Evolutionary conservation across 441 rosid genomes (phyloP).

Genomic region (Croton laevigatus): DNA sequence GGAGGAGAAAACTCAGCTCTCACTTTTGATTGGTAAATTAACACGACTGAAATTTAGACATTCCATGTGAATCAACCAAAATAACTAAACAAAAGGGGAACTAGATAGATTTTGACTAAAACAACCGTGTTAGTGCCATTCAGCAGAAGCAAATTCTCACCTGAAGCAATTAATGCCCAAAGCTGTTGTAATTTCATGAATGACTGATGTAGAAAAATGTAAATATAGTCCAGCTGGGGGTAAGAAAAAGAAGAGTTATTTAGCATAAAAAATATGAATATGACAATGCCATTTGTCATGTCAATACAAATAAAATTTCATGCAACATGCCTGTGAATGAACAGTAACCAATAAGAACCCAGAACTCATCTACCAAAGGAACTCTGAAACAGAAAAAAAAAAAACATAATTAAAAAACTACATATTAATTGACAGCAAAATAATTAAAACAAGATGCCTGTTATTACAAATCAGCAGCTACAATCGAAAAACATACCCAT

Average conservation of each 20-base stretch:
- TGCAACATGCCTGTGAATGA: slow-evolving; percentile 58
- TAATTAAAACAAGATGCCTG: slow-evolving; percentile 7
- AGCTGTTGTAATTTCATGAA: slow-evolving; percentile 86
- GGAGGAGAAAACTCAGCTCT: background rate
- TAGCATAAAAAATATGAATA: slow-evolving; percentile 13
- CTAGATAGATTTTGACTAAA: background rate
- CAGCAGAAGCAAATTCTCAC: slow-evolving; percentile 34
- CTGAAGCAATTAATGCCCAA: slow-evolving; percentile 98
- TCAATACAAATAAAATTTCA: slow-evolving; percentile 1
- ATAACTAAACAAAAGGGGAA: no score
- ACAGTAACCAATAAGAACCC: slow-evolving; percentile 95
- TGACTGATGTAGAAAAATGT: slow-evolving; percentile 88
- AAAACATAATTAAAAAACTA: no score
- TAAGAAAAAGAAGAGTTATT: slow-evolving; percentile 22
- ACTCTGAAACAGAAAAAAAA: slow-evolving; percentile 41
- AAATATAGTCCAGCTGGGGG: slow-evolving; percentile 62
- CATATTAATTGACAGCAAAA: background rate
- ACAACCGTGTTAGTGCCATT: background rate
- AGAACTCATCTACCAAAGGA: slow-evolving; percentile 83
- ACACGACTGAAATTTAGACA: background rate
- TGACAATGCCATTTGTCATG: background rate
- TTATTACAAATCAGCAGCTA: background rate
- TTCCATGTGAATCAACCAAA: no score
- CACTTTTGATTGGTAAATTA: background rate
- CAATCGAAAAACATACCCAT: slow-evolving; percentile 51